Percentiles rank a stretch among this genome's conserved stretches.
Conservation (phyloP, 2,329 filamentous ascomycete genomes). For the Fusarium multiceps region DNA sequence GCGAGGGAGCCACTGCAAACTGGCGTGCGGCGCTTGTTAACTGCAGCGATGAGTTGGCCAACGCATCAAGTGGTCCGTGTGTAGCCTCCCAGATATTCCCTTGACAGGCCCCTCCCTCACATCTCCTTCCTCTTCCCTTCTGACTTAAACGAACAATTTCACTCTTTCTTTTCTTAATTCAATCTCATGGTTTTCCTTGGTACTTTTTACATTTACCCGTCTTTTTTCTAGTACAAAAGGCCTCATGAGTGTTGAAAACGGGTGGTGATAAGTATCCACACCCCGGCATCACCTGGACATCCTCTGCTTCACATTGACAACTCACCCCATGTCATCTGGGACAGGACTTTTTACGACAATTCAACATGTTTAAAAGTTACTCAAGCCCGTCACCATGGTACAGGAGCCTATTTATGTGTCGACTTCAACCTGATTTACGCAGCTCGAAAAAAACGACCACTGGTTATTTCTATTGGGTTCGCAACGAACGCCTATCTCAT, state of each 20-base stretch:
- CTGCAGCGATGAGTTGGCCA: conserved; percentile 60
- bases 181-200: conserved; percentile 6
- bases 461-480: not conserved
- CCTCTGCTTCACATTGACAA: conserved; percentile 33
- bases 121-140: conserved; percentile 27
- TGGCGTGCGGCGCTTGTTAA: conserved; percentile 49
- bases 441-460: not conserved
- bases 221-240: conserved; percentile 10
- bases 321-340: conserved; percentile 35
- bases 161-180: not conserved
- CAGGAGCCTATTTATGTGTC: not conserved
- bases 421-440: not conserved
- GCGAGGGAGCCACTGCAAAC: conserved; percentile 38
- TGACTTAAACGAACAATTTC: conserved; percentile 13
- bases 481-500: conserved; percentile 13
- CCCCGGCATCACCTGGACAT: conserved; percentile 35
- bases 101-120: conserved; percentile 44
- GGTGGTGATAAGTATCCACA: conserved; percentile 40
- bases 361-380: not conserved
- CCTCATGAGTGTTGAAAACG: conserved; percentile 3
- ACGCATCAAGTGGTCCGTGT: conserved; percentile 58
- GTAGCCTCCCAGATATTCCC: conserved; percentile 49
- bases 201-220: not conserved
- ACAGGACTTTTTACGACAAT: conserved; percentile 1
- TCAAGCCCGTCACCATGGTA: not conserved